Base-by-base conservation (phyloP, 1,284 basidiomycete species). In the Cryptococcus hybrid region DNA sequence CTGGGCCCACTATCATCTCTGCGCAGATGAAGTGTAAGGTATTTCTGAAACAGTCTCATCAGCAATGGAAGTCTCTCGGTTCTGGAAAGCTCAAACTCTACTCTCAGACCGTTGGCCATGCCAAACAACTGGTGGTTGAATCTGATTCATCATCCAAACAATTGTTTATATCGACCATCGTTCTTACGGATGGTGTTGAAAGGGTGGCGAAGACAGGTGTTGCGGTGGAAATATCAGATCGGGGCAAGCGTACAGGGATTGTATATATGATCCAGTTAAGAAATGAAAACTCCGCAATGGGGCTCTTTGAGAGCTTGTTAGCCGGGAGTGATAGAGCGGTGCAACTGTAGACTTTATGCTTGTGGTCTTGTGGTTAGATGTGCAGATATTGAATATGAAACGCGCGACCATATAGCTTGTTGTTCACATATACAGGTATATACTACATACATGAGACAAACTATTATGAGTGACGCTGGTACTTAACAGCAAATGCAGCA, bases 21-120 rank as follows among this genome's bases (percentile, higher is more conserved):
- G 92, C 90, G n/a, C 86, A 92, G 71, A 97, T 96, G 90, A 94
- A 95, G 76, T 98, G 95, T 84, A 98, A 99, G 78, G 87, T 98
- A 38, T 99, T 98, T 81, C 80, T 96, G 55, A 89, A 99, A 75
- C 92, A 96, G 71, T 86, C 90, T 43, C 94, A 98, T 73, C 88
- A 88, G 30, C 92, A 97, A 75, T 99, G 96, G 96, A 99, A 97
- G 80, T 86, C 90, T 2, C 81, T 99, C 43, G 96, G 96, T 1
- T 82, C 88, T 9, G 92, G 90, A 5, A 87, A 87, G 67, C 82
- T 99, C 61, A 93, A 90, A 73, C 81, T 98, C 50, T 99, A 92
- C 75, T 78, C 80, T 51, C 84, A 85, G 55, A 84, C 92, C 70
- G 91, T 90, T 34, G 89, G 87, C 37, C 90, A 92, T 67, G 81